A percentile compares a stretch with the other conserved stretches of the same genome.
phyloP scores from a whole-genome alignment of 352 stramenopile genomes.

The Globisporangium spiculum region DNA sequence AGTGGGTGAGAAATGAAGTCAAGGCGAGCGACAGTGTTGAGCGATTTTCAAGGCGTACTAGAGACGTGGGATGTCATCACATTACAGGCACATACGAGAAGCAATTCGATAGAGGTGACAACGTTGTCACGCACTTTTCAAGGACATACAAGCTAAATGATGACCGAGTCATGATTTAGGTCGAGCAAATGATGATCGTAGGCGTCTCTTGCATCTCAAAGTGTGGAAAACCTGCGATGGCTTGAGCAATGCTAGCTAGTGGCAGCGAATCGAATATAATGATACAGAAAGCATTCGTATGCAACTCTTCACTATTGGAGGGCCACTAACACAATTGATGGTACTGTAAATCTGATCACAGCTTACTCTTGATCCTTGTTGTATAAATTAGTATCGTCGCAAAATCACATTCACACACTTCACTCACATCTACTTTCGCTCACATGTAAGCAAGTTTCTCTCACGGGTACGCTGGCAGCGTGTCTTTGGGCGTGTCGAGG shows the following conservation, averaged over 20 bases:
- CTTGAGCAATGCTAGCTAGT: background rate
- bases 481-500: slow-evolving; percentile 19
- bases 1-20: background rate
- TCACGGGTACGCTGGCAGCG: slow-evolving; percentile 18
- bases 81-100: background rate
- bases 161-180: background rate
- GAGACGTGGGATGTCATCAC: background rate
- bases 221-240: background rate
- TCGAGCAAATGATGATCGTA: background rate
- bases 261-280: background rate
- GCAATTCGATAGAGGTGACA: background rate
- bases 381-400: background rate
- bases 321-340: background rate
- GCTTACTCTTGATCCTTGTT: background rate
- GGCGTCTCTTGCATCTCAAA: background rate
- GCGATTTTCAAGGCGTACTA: background rate
- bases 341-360: background rate
- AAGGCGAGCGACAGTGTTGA: background rate
- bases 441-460: background rate
- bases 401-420: background rate
- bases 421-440: background rate
- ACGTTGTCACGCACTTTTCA: background rate
- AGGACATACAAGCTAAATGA: background rate
- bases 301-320: background rate
- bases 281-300: background rate